These are phyloP conservation scores for Sporothrix phasma DNA, from an alignment of 2,329 filamentous ascomycete genomes.

Conservation along the genomic window DNA sequence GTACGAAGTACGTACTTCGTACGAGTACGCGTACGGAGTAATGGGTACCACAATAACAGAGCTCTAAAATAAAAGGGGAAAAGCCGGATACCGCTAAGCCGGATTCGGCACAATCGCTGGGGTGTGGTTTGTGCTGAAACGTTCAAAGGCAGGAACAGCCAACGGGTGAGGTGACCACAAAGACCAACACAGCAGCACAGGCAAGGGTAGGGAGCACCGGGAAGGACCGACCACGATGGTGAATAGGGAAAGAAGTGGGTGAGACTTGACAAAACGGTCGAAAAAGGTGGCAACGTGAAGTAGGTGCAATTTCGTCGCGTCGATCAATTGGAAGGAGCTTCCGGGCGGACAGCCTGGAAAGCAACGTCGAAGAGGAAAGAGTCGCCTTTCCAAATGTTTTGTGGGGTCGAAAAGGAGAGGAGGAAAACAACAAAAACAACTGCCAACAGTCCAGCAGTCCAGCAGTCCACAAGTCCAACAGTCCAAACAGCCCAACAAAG, in stretches of 20 bases:
- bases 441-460: no score
- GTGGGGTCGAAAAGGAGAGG: not conserved
- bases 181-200: not conserved
- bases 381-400: not conserved
- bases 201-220: not conserved
- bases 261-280: not conserved
- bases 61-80: conserved; percentile 18
- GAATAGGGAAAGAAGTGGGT: not conserved
- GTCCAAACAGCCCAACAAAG: not conserved
- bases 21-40: no score
- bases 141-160: conserved; percentile 8
- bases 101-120: conserved; percentile 6
- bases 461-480: no score
- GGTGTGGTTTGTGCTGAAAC: conserved; percentile 17
- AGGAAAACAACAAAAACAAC: not conserved
- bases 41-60: no score
- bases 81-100: conserved; percentile 1
- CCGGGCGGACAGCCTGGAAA: not conserved
- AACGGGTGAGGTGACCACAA: not conserved
- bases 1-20: no score
- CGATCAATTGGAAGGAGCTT: not conserved
- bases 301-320: not conserved
- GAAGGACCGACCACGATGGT: not conserved
- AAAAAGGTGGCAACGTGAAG: not conserved
- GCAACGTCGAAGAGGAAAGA: not conserved